phyloP scores from a whole-genome alignment of 768 basidiomycete genomes.

The Boletales sp. region DNA sequence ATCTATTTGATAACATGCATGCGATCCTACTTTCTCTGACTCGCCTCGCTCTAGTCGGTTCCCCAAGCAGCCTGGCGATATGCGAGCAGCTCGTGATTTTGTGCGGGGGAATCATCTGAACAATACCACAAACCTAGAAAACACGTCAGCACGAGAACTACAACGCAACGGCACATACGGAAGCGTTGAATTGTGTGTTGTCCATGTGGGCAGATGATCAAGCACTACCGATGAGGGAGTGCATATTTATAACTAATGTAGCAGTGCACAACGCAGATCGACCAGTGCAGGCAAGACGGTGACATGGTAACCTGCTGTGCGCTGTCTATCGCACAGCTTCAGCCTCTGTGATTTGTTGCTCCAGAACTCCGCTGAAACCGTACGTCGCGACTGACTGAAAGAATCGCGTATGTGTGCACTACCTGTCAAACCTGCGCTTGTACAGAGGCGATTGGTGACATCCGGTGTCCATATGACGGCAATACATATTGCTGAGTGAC shows the following conservation, averaged over 20 bases:
- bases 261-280: too few species aligned
- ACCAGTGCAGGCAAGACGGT: too few species aligned
- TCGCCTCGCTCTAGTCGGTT: constrained; percentile 70
- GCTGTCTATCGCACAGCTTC: background rate
- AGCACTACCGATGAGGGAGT: background rate
- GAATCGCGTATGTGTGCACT: too few species aligned
- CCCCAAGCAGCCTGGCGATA: constrained; percentile 73
- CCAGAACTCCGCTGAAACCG: too few species aligned
- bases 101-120: constrained; percentile 61
- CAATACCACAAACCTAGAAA: constrained; percentile 60
- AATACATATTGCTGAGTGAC: too few species aligned
- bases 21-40: constrained; percentile 67
- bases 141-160: background rate
- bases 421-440: too few species aligned
- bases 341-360: too few species aligned
- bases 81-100: constrained; percentile 75
- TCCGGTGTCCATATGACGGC: too few species aligned
- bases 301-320: background rate
- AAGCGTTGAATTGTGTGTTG: constrained; percentile 15
- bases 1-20: background rate
- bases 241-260: too few species aligned
- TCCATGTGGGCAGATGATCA: constrained; percentile 11
- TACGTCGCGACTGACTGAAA: too few species aligned
- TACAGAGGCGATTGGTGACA: too few species aligned
- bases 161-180: background rate